Base-by-base conservation (phyloP, 345 rosid species). In the Gossypium stocksii region DNA sequence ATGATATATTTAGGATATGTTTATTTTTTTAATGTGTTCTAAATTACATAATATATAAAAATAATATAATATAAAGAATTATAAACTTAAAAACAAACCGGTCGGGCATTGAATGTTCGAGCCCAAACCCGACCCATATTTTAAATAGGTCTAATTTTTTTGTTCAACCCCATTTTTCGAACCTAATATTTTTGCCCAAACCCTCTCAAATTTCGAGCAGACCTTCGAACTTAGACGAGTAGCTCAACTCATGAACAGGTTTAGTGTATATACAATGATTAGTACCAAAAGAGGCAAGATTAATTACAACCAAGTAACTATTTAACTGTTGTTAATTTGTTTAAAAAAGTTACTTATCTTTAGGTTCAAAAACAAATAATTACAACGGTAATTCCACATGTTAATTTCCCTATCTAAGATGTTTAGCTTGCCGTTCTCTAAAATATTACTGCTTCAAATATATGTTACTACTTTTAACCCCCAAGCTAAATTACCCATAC, bases 321-420 rank as follows among this genome's bases (percentile, higher is more conserved):
- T 34, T 34, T 34, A 34, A 34, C 7, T 34, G 41, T 9, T 45
- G 13, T 45, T 12, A 9, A 45, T 9, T 10, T 45, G 49, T 45
- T 2, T 45, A 10, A 49, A 49, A 11, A 49, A 14, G 16, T 14
- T 14, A 15, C 54, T 51, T 15, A 2, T 12, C 51, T 46, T 46
- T 13, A 46, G 49, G n/a, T 49, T 3, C 54, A 16, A 51, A 9
- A 46, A n/a, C 11, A 17, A n/a, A 4, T 0, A 65, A 65, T 43
- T 65, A 65, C 51, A 65, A 19, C 19, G 52, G 52, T 65, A 65
- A 65, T 65, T 65, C 9, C 52, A 70, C 68, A 73, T 25, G 76
- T 60, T 59, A 73, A 22, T 46, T 44, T 60, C 2, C 76, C 46
- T 27, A 63, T 41, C 68, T n/a, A 74, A 19, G 23, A 38, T 25